Conservation (phyloP, 2,329 filamentous ascomycete genomes). For the Aureobasidium sp. region DNA sequence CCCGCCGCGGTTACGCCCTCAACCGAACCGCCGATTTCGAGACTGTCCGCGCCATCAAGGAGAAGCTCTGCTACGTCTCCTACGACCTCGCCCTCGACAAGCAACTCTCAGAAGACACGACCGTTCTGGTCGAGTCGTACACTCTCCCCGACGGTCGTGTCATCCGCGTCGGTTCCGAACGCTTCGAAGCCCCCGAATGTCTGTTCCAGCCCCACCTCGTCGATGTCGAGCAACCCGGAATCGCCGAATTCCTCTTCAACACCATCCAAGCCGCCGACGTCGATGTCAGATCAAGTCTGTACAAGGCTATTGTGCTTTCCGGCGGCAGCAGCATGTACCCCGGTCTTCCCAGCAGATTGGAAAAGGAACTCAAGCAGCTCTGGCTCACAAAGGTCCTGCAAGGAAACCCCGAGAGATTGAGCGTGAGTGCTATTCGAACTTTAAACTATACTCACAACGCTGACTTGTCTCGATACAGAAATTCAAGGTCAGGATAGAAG, state of each 20-base stretch:
- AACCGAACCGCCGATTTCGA: conserved; percentile 99
- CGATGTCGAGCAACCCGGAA: conserved; percentile 93
- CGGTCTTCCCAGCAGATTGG: conserved; percentile 82
- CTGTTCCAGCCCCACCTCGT: conserved; percentile 97
- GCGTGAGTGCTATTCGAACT: conserved; percentile 40
- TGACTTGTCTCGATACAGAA: conserved; percentile 64
- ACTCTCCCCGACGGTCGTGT: conserved; percentile 94
- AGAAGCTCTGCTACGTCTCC: conserved; percentile 98
- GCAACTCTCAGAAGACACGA: conserved; percentile 92
- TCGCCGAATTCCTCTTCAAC: conserved; percentile 97
- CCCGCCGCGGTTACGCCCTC: conserved; percentile 89
- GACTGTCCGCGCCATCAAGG: conserved; percentile 97
- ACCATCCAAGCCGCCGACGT: conserved; percentile 95
- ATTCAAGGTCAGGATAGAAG: conserved; percentile 99
- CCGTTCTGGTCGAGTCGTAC: conserved; percentile 93
- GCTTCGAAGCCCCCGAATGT: conserved; percentile 96
- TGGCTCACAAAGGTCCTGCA: conserved; percentile 89
- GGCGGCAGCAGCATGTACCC: conserved; percentile 99
- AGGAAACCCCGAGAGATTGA: conserved; percentile 86
- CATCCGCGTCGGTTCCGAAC: conserved; percentile 91
- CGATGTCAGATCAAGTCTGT: conserved; percentile 85
- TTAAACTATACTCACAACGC: neutral
- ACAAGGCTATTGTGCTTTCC: conserved; percentile 94
- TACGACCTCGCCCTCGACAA: conserved; percentile 97
- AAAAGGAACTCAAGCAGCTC: conserved; percentile 98